A percentile compares a stretch with the other conserved stretches of the same genome.
phyloP scores from a whole-genome alignment of 164 flowering plant species.

The Tinospora cordifolia region DNA sequence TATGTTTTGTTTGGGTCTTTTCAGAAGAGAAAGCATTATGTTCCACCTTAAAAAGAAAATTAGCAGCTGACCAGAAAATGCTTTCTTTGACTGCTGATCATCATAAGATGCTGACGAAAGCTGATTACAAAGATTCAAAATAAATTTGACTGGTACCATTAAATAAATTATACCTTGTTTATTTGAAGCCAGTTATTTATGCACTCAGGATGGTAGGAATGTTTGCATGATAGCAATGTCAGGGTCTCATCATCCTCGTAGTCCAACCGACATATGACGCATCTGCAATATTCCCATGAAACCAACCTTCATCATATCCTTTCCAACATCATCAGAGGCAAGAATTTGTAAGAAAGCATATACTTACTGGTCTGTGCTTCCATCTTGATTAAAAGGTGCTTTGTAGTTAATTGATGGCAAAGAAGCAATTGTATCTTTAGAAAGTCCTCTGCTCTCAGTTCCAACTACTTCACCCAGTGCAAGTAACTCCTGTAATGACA shows the following conservation, averaged over 20 bases:
- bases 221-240: conserved; percentile 76
- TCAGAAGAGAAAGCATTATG: too few relatives aligned
- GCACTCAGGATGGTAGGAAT: conserved; percentile 78
- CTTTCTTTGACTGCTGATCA: too few relatives aligned
- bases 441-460: conserved; percentile 89
- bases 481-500: conserved; percentile 56
- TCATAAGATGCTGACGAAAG: too few relatives aligned
- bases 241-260: conserved; percentile 67
- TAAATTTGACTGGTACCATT: not conserved
- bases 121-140: too few relatives aligned
- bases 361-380: conserved; percentile 69
- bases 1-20: too few relatives aligned
- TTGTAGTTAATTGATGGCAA: conserved; percentile 64
- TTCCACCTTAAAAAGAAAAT: too few relatives aligned
- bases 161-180: conserved; percentile 48
- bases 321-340: not conserved
- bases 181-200: conserved; percentile 83
- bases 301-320: not conserved
- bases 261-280: conserved; percentile 84
- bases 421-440: conserved; percentile 68
- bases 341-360: not conserved
- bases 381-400: conserved; percentile 42
- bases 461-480: conserved; percentile 92
- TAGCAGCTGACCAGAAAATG: too few relatives aligned
- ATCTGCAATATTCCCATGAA: conserved; percentile 35